phyloP scores from a whole-genome alignment of 176 grass and related monocot genomes.

The Leersia perrieri region DNA sequence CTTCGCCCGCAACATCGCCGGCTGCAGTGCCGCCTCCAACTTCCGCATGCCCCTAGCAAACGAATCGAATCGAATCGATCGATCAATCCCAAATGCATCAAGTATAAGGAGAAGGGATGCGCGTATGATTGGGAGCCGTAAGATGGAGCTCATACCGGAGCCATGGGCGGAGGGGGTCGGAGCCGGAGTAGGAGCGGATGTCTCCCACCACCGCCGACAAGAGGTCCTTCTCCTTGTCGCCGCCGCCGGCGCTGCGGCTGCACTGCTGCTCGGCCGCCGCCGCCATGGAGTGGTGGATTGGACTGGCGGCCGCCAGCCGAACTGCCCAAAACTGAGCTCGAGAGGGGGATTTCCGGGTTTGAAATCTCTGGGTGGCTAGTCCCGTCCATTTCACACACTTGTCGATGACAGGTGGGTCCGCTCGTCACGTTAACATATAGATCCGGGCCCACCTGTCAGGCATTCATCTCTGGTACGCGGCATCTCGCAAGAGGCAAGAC shows the following conservation, averaged over 20 bases:
- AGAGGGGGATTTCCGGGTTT: background rate
- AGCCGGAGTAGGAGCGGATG: conserved; percentile 63
- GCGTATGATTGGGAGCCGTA: background rate
- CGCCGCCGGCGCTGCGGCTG: background rate
- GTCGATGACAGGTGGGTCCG: background rate
- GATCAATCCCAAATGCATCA: background rate
- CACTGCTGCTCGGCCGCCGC: conserved; percentile 34
- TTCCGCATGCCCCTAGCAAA: conserved; percentile 53
- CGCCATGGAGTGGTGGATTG: conserved; percentile 44
- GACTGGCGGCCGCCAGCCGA: background rate
- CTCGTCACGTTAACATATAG: background rate
- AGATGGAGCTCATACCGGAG: conserved; percentile 43
- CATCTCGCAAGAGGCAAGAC: too few species aligned
- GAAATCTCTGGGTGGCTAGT: too few species aligned
- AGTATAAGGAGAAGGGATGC: background rate
- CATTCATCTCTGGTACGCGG: background rate
- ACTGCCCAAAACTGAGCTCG: background rate
- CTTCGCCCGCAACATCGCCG: conserved; percentile 55
- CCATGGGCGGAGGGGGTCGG: conserved; percentile 83
- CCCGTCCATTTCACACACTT: too few species aligned
- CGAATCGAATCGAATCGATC: background rate
- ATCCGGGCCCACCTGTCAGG: conserved; percentile 1
- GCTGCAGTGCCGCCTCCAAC: conserved; percentile 56
- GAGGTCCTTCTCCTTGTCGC: conserved; percentile 50
- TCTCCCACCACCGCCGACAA: conserved; percentile 60